Base-by-base conservation (phyloP, 371 early-diverging fungal species). In the Batrachochytrium dendrobatidis region DNA sequence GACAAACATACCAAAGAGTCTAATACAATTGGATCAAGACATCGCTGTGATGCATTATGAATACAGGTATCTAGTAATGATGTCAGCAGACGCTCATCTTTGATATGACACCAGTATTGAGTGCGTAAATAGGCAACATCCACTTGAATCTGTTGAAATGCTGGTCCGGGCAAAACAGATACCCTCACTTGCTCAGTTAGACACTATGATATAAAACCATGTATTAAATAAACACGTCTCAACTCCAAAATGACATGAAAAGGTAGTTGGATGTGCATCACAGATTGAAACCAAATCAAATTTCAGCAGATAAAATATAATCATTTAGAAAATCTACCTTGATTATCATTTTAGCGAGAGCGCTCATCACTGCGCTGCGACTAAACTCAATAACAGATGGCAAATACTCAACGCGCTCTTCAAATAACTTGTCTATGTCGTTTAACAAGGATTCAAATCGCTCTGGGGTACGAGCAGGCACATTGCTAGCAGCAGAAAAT, bases 391-490 rank as follows among this genome's bases (percentile, higher is more conserved):
- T 79, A 31, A 67, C 69, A 28, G 83, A 66, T 3, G 46, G 46
- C 61, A 80, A 85, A 28, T 81, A 76, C 57, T 82, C 85, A 7
- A 83, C 73, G 1, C 81, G 75, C 20, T 86, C 88, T 26, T 82
- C 77, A 67, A 88, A 88, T 29, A 88, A 67, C 35, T 81, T 81
- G 55, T 83, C 84, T 60, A 88, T 86, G 59, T 82, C 80, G 50
- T 70, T 79, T 64, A 85, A 63, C 67, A 86, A 58, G 57, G 61
- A 64, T 50, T 70, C 67, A 39, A 62, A 64, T 53, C 58, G 62
- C 46, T 12, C 46, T 20, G 46, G 5, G 24, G 5, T 26, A n/a
- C 39, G n/a, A n/a, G n/a, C n/a, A n/a, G n/a, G n/a, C n/a, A n/a
- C n/a, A n/a, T n/a, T n/a, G n/a, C n/a, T n/a, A n/a, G n/a, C n/a